Base-by-base conservation (phyloP, 768 basidiomycete species). In the Pleurotus pulmonarius region DNA sequence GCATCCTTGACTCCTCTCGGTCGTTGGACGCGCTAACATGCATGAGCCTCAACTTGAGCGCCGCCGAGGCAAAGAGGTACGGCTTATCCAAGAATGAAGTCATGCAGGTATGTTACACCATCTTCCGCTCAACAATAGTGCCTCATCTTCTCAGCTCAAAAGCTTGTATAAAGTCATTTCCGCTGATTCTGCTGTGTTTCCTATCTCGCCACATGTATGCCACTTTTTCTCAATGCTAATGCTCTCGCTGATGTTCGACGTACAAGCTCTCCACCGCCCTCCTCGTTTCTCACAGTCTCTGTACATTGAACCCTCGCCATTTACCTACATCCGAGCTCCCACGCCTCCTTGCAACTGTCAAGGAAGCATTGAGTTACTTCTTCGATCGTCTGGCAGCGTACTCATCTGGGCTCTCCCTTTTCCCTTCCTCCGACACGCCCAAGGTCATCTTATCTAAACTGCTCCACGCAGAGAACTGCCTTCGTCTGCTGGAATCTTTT, bases 51-150 rank as follows among this genome's bases (percentile, higher is more conserved):
- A 55, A 26, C 16, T 51, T 51, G 16, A 67, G 65, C 12, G 78
- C 81, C 43, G 60, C 64, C 1, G 78, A 81, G 40, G 67, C 88
- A 46, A 84, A 77, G 61, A 75, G 71, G 40, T 69, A 70, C 2
- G 86, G 83, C 0, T 64, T 89, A 8, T 71, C 73, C 34, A 86
- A 82, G 64, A 78, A 81, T 25, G 90, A 92, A 58, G 74, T 78
- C 24, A 61, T 66, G 7, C 65, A 78, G 56, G 89, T 91, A 56
- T 49, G 82, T 71, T 25, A 45, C 12, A 26, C 7, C 41, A 7
- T 44, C 26, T 52, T 4, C 13, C 38, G 25, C 41, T 59, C 53
- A 12, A 13, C n/a, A 46, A 40, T 15, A 38, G 46, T 18, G 55
- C 29, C 49, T 29, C 56, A 55, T n/a, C 18, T 15, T 40, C 22